Evolutionary conservation across 108 stramenopile genomes (phyloP), one percentile per base, ranked within the genome.

Genomic region (Nitzschia sp.): DNA sequence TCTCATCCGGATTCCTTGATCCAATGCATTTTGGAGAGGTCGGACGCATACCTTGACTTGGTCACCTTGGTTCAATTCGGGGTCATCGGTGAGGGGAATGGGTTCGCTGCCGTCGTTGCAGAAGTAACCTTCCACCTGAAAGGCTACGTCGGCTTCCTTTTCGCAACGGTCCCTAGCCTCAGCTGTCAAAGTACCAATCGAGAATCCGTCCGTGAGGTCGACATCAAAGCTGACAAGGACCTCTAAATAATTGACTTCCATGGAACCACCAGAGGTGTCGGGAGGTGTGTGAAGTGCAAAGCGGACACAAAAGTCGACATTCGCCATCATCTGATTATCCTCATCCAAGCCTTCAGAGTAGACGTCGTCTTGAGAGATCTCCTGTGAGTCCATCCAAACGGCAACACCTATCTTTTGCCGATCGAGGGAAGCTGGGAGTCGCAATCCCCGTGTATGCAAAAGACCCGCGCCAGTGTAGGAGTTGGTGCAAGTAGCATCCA

Each of bases 211-310:
- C 28, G 31, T 29, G 25, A 57, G 29, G n/a, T 57, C 31, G 56
- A n/a, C 31, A 32, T 32, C 56, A 13, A 57, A 33, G 22, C n/a
- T 8, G 56, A 57, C 27, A 29, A 33, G 5, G 27, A 33, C 31
- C 29, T 57, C 56, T 15, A 57, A 28, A 33, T 28, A 57, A n/a
- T 57, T 57, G 56, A 57, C 56, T 22, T 57, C 56, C 4, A 50
- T 5, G 19, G 48, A 11, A n/a, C 48, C 48, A 11, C 48, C 48
- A 3, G 31, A 4, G 4, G 56, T 33, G 31, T 29, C 29, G 28
- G 27, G 56, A 13, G 31, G 28, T 5, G 28, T 57, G 4, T 57
- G 31, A 57, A 32, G 28, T 3, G 13, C 5, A 29, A 57, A 57
- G 4, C 56, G 56, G 22, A 57, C 56, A 29, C 56, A 57, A 33